Base-by-base conservation (phyloP, 257 asterid species). In the Eustoma russellianum region DNA sequence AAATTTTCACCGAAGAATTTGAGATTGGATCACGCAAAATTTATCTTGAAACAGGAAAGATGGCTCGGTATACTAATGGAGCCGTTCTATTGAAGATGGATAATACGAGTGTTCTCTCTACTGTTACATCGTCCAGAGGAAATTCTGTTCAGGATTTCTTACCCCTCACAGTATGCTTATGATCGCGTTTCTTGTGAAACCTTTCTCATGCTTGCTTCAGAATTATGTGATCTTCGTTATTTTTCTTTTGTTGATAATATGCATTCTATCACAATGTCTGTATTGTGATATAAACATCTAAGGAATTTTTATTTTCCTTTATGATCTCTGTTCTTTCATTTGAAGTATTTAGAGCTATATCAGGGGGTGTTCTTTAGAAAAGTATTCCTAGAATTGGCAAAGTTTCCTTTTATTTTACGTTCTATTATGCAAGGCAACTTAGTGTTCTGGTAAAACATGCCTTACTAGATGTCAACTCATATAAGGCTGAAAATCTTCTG, bases 31-130 rank as follows among this genome's bases (percentile, higher is more conserved):
- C 89, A 48, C 75, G 74, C 13, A 66, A 63, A 67, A 72, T 82
- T 54, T 70, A 72, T 50, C 67, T 91, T 46, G 95, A 91, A 68
- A 91, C 95, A 6, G 96, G 98, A 30, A 87, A 83, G 64, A 55
- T 88, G n/a, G 98, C 95, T 34, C 79, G 94, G 58, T 91, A 84
- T 57, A 92, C 98, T 1, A 91, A 84, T 52, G 96, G 94, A 18
- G 82, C 95, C 33, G 95, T 82, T 41, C 82, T 87, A 43, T 71
- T 91, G 70, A 84, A 74, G n/a, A 77, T 80, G 83, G 97, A 76
- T n/a, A 95, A 84, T 72, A 91, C 98, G 13, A 91, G 74, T 56
- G 95, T 91, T 59, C 83, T 91, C 45, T 80, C 98, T 24, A 87
- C 98, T 0, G 89, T 84, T 14, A 65, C 93, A 53, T 84, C 96